phyloP scores from a whole-genome alignment of 2,329 filamentous ascomycete species.

The Sclerotinia glacialis region DNA sequence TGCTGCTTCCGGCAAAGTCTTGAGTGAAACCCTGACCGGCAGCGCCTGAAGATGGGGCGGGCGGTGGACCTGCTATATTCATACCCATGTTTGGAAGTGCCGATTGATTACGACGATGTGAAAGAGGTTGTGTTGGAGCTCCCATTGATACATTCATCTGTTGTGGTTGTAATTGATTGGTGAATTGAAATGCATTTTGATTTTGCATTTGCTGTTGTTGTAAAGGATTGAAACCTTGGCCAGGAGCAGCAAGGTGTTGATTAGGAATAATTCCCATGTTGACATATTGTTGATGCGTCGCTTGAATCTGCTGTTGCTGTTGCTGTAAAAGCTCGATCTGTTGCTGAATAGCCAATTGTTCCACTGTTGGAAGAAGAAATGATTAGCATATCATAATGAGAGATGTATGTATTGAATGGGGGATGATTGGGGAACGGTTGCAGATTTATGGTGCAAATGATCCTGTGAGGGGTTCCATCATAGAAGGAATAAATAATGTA shows the following conservation, averaged over 20 bases:
- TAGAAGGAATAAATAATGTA: neutral
- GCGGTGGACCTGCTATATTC: constrained; percentile 62
- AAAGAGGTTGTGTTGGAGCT: constrained; percentile 71
- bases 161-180: constrained; percentile 69
- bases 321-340: constrained; percentile 97
- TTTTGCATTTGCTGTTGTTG: constrained; percentile 72
- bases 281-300: constrained; percentile 94
- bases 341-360: constrained; percentile 95
- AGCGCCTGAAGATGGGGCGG: constrained; percentile 84
- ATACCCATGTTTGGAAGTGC: constrained; percentile 89
- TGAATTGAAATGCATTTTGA: constrained; percentile 86
- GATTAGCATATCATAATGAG: constrained; percentile 6
- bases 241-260: constrained; percentile 68
- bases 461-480: constrained; percentile 25
- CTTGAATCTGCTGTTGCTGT: constrained; percentile 96
- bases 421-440: neutral
- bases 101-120: constrained; percentile 97
- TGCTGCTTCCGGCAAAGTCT: constrained; percentile 65
- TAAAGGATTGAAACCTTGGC: constrained; percentile 67
- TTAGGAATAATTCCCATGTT: constrained; percentile 94
- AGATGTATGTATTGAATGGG: no score
- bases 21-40: constrained; percentile 76
- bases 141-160: constrained; percentile 73
- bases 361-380: constrained; percentile 59
- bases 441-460: neutral